These are phyloP conservation scores for Cornus kousa DNA, from an alignment of 148 eudicot genomes.

Conservation along the genomic window DNA sequence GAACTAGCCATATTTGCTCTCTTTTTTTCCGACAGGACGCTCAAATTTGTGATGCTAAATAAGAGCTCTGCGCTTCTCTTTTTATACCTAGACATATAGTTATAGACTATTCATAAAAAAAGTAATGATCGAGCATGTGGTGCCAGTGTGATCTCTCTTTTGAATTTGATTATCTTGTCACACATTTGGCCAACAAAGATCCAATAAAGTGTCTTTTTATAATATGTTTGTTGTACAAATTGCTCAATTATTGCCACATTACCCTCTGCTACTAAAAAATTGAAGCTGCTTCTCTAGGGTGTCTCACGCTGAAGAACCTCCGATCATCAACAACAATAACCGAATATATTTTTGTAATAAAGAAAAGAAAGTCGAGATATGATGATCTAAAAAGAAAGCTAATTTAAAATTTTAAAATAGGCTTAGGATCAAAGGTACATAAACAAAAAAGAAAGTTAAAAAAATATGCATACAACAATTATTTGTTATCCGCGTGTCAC, in stretches of 20 bases:
- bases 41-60: neutral
- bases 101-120: neutral
- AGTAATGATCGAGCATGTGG: slow-evolving; percentile 1
- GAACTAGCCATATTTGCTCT: slow-evolving; percentile 17
- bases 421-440: too few relatives aligned
- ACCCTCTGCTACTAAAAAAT: neutral
- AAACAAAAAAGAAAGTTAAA: too few relatives aligned
- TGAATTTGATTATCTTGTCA: neutral
- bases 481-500: neutral
- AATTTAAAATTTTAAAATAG: neutral
- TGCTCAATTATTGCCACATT: slow-evolving; percentile 3
- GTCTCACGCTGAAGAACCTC: neutral
- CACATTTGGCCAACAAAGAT: neutral
- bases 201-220: neutral
- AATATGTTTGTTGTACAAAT: neutral
- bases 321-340: neutral
- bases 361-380: neutral
- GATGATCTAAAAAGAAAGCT: neutral
- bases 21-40: neutral
- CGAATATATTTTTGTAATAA: neutral
- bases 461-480: neutral
- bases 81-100: neutral
- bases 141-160: neutral
- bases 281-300: neutral
- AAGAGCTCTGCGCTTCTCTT: neutral